Evolutionary conservation across 1,139 yeast genomes (phyloP).

Genomic region (Magnusiomyces fungicola): DNA sequence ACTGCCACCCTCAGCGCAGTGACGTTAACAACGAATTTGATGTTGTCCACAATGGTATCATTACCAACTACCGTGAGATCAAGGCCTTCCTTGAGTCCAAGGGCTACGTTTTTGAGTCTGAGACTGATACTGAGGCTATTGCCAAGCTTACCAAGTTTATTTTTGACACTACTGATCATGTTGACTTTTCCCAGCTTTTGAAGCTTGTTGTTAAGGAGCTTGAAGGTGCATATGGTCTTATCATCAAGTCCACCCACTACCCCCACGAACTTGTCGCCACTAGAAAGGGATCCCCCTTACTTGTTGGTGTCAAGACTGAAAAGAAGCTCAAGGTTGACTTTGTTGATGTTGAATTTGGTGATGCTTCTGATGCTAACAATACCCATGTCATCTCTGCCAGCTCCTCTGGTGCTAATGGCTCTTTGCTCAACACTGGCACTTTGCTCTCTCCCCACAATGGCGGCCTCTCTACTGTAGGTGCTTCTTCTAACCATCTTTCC

Average conservation of each 20-base stretch:
- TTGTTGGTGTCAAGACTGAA: conserved; percentile 95
- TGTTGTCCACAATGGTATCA: conserved; percentile 96
- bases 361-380: conserved; percentile 31
- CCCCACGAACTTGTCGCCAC: conserved; percentile 97
- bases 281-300: conserved; percentile 94
- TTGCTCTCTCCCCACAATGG: conserved; percentile 2
- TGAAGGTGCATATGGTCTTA: conserved; percentile 95
- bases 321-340: conserved; percentile 93
- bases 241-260: conserved; percentile 84
- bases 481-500: no score
- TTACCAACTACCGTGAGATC: conserved; percentile 88
- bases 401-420: conserved; percentile 15
- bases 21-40: conserved; percentile 77
- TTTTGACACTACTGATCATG: conserved; percentile 68
- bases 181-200: conserved; percentile 86
- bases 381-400: conserved; percentile 11
- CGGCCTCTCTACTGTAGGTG: conserved; percentile 2
- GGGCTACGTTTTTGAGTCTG: conserved; percentile 81
- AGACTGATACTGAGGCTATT: conserved; percentile 96
- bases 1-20: conserved; percentile 96
- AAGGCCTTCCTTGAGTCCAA: conserved; percentile 71
- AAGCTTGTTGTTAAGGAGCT: conserved; percentile 88
- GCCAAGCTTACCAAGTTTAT: conserved; percentile 91
- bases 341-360: conserved; percentile 96
- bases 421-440: background rate